phyloP scores from a whole-genome alignment of 441 rosid species.

The Kokia cookei region DNA sequence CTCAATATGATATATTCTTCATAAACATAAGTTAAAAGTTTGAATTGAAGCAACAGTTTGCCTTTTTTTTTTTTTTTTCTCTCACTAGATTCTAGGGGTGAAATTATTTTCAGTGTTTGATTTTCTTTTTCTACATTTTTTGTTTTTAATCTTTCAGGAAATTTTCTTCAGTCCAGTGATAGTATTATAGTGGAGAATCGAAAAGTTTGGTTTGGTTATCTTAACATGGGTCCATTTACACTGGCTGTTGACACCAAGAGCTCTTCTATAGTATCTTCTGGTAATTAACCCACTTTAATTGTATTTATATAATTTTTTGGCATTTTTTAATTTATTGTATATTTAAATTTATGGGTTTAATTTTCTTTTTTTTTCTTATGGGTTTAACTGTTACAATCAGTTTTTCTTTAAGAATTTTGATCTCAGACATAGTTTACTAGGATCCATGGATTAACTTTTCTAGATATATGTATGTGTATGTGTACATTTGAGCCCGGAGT shows the following conservation, averaged over 20 bases:
- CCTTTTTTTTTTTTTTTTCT: background rate
- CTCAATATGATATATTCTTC: background rate
- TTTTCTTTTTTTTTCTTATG: background rate
- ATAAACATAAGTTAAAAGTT: background rate
- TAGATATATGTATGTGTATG: too few relatives aligned
- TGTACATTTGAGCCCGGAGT: too few relatives aligned
- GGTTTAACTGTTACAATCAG: background rate
- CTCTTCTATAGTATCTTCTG: conserved; percentile 24
- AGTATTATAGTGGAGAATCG: background rate
- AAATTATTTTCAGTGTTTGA: background rate
- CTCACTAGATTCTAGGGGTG: background rate
- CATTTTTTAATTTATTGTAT: background rate
- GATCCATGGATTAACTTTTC: background rate
- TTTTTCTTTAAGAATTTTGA: background rate
- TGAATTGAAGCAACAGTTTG: background rate
- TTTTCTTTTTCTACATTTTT: background rate
- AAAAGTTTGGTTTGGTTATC: conserved; percentile 1
- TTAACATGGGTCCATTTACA: conserved; percentile 40
- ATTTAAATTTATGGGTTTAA: background rate
- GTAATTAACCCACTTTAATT: conserved; percentile 16
- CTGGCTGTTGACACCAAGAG: conserved; percentile 31
- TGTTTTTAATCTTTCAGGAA: background rate
- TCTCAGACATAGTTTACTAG: background rate
- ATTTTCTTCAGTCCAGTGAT: background rate
- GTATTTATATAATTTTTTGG: background rate